A percentile compares a stretch with the other conserved stretches of the same genome.
These are phyloP conservation scores for Cryphonectria naterciae DNA, from an alignment of 2,329 filamentous ascomycete genomes.

Conservation along the genomic window DNA sequence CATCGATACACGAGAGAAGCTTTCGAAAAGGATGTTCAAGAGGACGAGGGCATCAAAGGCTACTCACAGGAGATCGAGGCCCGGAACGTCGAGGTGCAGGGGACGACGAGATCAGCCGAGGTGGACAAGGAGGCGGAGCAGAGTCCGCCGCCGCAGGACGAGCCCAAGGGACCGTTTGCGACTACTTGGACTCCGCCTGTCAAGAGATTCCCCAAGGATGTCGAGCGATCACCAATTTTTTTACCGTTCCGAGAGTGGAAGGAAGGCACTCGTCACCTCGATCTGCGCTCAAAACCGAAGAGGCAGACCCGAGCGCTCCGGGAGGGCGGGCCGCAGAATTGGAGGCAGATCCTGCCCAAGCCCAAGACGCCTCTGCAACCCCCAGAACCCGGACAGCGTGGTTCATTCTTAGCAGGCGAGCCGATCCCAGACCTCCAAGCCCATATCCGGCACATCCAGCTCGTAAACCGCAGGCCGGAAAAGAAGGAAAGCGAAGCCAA, in stretches of 20 bases:
- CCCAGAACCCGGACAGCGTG: neutral
- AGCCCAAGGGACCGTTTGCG: slow-evolving; percentile 17
- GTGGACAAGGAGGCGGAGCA: neutral
- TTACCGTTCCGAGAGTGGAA: slow-evolving; percentile 13
- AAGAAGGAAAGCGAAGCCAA: neutral
- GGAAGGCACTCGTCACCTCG: slow-evolving; percentile 8
- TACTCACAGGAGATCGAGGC: slow-evolving; percentile 3
- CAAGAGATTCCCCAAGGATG: slow-evolving; percentile 2
- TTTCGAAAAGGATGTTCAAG: neutral
- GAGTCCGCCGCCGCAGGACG: neutral
- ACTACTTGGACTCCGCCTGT: neutral
- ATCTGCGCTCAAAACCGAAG: neutral
- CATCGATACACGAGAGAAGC: neutral
- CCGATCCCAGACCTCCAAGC: neutral
- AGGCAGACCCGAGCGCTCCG: neutral
- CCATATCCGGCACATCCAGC: neutral
- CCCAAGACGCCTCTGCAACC: neutral
- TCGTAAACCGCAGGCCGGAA: neutral
- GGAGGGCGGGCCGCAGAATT: neutral
- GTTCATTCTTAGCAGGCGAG: neutral
- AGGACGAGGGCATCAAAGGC: neutral
- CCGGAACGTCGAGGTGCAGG: slow-evolving; percentile 13
- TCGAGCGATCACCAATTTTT: neutral
- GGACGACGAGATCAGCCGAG: neutral
- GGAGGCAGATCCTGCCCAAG: neutral